Conservation (phyloP, 192 early-diverging fungal genomes). For the Linnemannia zychae region DNA sequence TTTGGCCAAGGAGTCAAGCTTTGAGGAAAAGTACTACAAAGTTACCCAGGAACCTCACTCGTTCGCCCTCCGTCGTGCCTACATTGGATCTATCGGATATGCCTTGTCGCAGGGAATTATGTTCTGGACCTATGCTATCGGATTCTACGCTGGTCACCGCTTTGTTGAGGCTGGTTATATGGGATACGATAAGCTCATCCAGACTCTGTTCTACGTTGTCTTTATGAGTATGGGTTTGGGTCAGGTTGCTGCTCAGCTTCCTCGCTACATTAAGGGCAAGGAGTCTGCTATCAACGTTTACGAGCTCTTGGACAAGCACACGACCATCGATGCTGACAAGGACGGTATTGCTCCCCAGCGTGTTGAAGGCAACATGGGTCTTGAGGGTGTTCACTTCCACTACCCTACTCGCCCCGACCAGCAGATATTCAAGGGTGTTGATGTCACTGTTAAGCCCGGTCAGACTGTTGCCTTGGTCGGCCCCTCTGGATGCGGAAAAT, state of each 20-base stretch:
- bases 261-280: constrained; percentile 70
- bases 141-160: constrained; percentile 69
- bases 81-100: constrained; percentile 62
- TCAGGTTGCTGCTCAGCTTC: constrained; percentile 64
- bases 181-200: constrained; percentile 23
- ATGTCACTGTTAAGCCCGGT: constrained; percentile 64
- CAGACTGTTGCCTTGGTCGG: constrained; percentile 89
- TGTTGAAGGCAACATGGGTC: constrained; percentile 61
- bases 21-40: constrained; percentile 56
- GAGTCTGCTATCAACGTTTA: constrained; percentile 82
- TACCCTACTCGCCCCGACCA: constrained; percentile 73
- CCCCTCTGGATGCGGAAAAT: constrained; percentile 85
- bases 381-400: constrained; percentile 71
- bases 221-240: constrained; percentile 77
- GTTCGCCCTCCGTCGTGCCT: constrained; percentile 55
- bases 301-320: constrained; percentile 76
- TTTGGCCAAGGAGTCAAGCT: constrained; percentile 66
- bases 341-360: constrained; percentile 60
- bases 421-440: constrained; percentile 68
- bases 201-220: constrained; percentile 71
- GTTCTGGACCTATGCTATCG: constrained; percentile 67
- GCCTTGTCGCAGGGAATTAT: constrained; percentile 68
- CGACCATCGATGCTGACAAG: constrained; percentile 72
- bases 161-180: constrained; percentile 50
- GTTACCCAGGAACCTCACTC: constrained; percentile 62